Evolutionary conservation across 768 basidiomycete species (phyloP).

Genomic region (Leucogyrophana mollusca): DNA sequence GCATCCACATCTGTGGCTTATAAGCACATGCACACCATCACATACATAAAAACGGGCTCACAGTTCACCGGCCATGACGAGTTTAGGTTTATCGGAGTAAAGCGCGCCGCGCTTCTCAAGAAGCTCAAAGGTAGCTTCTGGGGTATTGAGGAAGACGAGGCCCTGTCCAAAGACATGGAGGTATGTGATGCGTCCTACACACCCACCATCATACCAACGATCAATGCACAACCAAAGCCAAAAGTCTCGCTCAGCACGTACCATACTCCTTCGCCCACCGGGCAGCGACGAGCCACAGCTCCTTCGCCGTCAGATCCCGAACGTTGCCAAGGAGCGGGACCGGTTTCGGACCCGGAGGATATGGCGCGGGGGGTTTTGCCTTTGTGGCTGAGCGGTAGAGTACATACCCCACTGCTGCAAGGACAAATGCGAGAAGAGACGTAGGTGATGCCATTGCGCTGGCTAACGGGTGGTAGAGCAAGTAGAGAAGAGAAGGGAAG

Average conservation of each 20-base stretch:
- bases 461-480: not conserved
- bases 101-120: constrained; percentile 69
- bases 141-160: constrained; percentile 65
- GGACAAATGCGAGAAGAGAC: constrained; percentile 16
- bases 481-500: not conserved
- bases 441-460: not conserved
- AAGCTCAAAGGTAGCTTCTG: constrained; percentile 57
- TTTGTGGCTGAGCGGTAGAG: constrained; percentile 15
- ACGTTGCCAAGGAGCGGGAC: constrained; percentile 67
- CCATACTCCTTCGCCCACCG: constrained; percentile 66
- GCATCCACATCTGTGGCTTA: constrained; percentile 47
- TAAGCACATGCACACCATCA: constrained; percentile 5
- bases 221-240: no score
- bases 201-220: constrained; percentile 3
- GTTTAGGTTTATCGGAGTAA: constrained; percentile 71
- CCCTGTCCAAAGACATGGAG: constrained; percentile 65
- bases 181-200: constrained; percentile 60
- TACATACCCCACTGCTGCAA: constrained; percentile 14
- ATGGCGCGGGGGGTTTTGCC: constrained; percentile 29
- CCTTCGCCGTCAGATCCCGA: constrained; percentile 53
- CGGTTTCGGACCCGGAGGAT: constrained; percentile 70
- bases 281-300: constrained; percentile 63
- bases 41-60: constrained; percentile 32
- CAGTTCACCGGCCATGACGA: constrained; percentile 73
- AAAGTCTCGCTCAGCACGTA: no score